A percentile compares a stretch with the other conserved stretches of the same genome.
phyloP scores from a whole-genome alignment of 345 rosid genomes.

The Dovyalis caffra region DNA sequence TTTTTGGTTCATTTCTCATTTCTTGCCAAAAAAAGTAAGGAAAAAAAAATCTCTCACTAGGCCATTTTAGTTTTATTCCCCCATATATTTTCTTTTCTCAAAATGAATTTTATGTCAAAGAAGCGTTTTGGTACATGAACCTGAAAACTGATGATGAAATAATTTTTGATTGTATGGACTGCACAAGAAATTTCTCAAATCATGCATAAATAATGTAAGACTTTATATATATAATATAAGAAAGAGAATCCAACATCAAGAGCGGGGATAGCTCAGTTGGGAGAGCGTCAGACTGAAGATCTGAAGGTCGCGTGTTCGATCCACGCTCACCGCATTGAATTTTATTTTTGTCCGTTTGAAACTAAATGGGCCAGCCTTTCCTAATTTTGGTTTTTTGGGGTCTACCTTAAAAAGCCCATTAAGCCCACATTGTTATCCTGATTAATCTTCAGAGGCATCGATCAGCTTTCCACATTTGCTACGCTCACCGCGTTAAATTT shows the following conservation, averaged over 20 bases:
- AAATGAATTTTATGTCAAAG: no score
- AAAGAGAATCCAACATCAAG: fast-evolving
- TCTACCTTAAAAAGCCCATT: no score
- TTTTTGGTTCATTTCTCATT: no score
- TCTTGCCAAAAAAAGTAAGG: no score
- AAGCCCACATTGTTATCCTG: no score
- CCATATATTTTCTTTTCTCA: background rate
- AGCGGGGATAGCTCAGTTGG: constrained; percentile 97
- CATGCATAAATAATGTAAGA: no score
- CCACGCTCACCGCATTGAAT: background rate
- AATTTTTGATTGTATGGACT: background rate
- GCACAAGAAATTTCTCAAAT: background rate
- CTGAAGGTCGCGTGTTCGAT: constrained; percentile 85
- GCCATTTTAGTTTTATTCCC: no score
- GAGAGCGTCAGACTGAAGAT: constrained; percentile 99
- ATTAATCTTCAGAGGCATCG: no score
- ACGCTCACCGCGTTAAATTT: background rate
- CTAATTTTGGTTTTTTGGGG: no score
- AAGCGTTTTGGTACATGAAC: background rate
- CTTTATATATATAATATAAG: fast-evolving
- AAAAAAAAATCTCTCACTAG: no score
- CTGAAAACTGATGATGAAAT: background rate
- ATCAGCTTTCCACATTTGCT: no score
- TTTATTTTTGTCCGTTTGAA: background rate
- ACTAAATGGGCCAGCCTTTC: background rate